Evolutionary conservation across 495 filamentous ascomycete genomes (phyloP).

Genomic region (Poronia punctata): DNA sequence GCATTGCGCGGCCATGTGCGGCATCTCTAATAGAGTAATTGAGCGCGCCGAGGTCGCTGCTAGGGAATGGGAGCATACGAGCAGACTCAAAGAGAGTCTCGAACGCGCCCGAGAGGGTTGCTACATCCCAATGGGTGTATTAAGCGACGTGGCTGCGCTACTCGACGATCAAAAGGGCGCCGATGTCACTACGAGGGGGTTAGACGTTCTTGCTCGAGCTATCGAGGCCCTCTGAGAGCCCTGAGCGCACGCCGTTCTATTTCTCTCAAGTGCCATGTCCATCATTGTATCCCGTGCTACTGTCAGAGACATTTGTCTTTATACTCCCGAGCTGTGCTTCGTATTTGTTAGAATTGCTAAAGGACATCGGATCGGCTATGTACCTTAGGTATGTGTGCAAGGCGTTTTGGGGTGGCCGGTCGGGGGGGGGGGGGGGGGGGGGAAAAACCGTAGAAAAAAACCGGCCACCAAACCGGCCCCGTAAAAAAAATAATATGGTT

Average conservation of each 20-base stretch:
- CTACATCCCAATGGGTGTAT: slow-evolving; percentile 77
- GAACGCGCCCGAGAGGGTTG: slow-evolving; percentile 68
- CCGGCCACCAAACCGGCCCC: background rate
- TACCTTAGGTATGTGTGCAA: slow-evolving; percentile 1
- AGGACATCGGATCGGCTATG: too few species aligned
- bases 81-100: slow-evolving; percentile 76
- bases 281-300: too few species aligned
- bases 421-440: background rate
- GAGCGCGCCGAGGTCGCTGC: slow-evolving; percentile 86
- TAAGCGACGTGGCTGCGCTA: slow-evolving; percentile 86
- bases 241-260: background rate
- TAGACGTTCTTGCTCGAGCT: slow-evolving; percentile 68
- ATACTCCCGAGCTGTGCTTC: too few species aligned
- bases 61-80: slow-evolving; percentile 91
- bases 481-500: too few species aligned
- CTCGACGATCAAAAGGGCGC: slow-evolving; percentile 51
- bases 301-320: too few species aligned
- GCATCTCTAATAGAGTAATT: slow-evolving; percentile 77
- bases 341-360: too few species aligned
- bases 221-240: slow-evolving; percentile 62
- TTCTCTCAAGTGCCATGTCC: too few species aligned
- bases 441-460: background rate
- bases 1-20: slow-evolving; percentile 98
- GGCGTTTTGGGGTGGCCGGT: slow-evolving; percentile 2
- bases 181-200: slow-evolving; percentile 41